Evolutionary conservation across 140 eudicot genomes (phyloP).

Genomic region (Oenanthe javanica): DNA sequence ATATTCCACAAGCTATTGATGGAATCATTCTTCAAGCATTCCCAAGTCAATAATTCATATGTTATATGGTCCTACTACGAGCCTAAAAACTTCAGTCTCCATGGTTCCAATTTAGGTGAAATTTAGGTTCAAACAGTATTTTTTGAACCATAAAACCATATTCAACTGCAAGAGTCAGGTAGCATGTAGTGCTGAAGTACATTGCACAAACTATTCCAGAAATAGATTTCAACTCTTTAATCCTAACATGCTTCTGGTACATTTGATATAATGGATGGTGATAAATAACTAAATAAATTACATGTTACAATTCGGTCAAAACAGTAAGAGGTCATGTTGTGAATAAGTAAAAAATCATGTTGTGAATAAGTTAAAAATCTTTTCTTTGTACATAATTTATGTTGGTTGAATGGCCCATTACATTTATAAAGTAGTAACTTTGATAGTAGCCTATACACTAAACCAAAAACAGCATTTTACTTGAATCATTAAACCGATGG

Average conservation of each 20-base stretch:
- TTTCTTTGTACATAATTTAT: neutral
- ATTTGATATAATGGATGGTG: neutral
- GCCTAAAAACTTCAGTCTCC: neutral
- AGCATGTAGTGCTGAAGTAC: neutral
- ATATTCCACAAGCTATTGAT: neutral
- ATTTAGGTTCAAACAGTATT: neutral
- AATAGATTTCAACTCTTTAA: neutral
- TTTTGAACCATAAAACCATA: neutral
- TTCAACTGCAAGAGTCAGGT: neutral
- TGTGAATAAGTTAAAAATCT: neutral
- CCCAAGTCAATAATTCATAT: neutral
- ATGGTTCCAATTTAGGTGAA: neutral
- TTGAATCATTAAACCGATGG: neutral
- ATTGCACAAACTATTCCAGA: neutral
- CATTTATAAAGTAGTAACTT: neutral
- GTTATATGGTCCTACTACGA: neutral
- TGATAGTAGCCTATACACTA: neutral
- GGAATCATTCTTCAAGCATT: neutral
- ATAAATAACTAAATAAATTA: neutral
- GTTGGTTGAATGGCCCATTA: neutral
- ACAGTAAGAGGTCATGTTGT: neutral
- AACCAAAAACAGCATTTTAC: neutral
- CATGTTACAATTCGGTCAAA: neutral
- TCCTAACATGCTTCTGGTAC: neutral
- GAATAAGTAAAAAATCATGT: neutral